A percentile compares a stretch with the other conserved stretches of the same genome.
Evolutionary conservation across 2,329 filamentous ascomycete species (phyloP).

Genomic region (Paecilomyces niveus): DNA sequence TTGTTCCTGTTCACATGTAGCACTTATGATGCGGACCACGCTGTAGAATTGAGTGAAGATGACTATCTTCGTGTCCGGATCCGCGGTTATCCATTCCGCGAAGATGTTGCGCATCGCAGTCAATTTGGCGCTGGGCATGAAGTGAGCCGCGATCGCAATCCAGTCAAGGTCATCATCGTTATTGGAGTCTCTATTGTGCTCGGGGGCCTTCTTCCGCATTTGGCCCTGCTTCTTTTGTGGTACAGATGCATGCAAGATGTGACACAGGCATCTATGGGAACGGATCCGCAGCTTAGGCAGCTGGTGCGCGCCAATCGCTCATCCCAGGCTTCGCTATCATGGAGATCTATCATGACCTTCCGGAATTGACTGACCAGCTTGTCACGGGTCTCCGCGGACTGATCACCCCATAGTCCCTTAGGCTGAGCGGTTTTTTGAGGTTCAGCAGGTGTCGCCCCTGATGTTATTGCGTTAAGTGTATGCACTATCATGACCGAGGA

Average conservation of each 20-base stretch:
- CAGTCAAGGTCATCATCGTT: slow-evolving; percentile 20
- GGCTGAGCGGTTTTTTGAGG: neutral
- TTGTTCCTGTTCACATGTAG: slow-evolving; percentile 43
- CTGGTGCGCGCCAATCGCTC: slow-evolving; percentile 24
- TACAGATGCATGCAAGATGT: slow-evolving; percentile 52
- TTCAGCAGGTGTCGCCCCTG: neutral
- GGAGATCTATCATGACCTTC: slow-evolving; percentile 32
- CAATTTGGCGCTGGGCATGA: slow-evolving; percentile 35
- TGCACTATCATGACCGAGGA: slow-evolving; percentile 14
- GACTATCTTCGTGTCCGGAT: slow-evolving; percentile 48
- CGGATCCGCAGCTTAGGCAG: slow-evolving; percentile 39
- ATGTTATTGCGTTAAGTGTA: slow-evolving; percentile 20
- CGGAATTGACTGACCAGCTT: slow-evolving; percentile 29
- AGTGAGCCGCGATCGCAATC: slow-evolving; percentile 13
- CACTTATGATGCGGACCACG: slow-evolving; percentile 45
- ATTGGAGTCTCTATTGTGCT: slow-evolving; percentile 10
- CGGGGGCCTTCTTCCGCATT: neutral
- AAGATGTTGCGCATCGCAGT: slow-evolving; percentile 27
- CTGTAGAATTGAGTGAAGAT: slow-evolving; percentile 54
- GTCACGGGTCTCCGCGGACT: neutral
- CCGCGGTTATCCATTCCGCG: slow-evolving; percentile 35
- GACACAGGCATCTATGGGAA: slow-evolving; percentile 34
- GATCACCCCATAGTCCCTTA: neutral
- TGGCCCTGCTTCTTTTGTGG: slow-evolving; percentile 3
- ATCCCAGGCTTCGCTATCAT: slow-evolving; percentile 23